These are phyloP conservation scores for Phyllosticta paracitricarpa DNA, from an alignment of 2,329 filamentous ascomycete genomes.

Conservation along the genomic window DNA sequence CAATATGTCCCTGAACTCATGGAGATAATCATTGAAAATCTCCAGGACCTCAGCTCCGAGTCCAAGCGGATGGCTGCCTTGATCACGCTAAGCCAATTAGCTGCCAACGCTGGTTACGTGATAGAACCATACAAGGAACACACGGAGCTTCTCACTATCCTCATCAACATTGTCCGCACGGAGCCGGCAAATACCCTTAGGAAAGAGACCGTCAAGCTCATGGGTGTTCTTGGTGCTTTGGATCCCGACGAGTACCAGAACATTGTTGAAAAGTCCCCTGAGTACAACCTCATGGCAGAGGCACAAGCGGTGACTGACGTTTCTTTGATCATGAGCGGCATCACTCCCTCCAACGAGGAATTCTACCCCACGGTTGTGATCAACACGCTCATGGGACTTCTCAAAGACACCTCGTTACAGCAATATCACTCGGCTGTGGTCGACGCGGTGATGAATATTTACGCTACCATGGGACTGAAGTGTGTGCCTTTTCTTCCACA, in stretches of 20 bases:
- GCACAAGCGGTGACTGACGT: conserved; percentile 76
- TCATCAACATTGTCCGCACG: conserved; percentile 88
- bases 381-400: conserved; percentile 82
- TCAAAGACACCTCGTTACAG: conserved; percentile 80
- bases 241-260: conserved; percentile 96
- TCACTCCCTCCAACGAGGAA: conserved; percentile 93
- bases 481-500: conserved; percentile 91
- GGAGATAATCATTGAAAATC: conserved; percentile 85
- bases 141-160: conserved; percentile 80
- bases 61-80: conserved; percentile 85
- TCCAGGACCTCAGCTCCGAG: conserved; percentile 88
- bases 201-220: conserved; percentile 90
- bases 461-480: conserved; percentile 89
- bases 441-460: conserved; percentile 97
- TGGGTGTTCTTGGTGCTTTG: conserved; percentile 88
- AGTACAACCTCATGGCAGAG: conserved; percentile 61
- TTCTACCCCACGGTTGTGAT: conserved; percentile 98
- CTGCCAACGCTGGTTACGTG: conserved; percentile 94
- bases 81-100: conserved; percentile 80
- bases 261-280: conserved; percentile 80
- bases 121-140: conserved; percentile 94
- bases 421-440: conserved; percentile 92
- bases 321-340: conserved; percentile 92
- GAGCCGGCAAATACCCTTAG: conserved; percentile 79
- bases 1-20: conserved; percentile 86